phyloP scores from a whole-genome alignment of 805 yeast genomes.

The Lipomyces oligophaga region DNA sequence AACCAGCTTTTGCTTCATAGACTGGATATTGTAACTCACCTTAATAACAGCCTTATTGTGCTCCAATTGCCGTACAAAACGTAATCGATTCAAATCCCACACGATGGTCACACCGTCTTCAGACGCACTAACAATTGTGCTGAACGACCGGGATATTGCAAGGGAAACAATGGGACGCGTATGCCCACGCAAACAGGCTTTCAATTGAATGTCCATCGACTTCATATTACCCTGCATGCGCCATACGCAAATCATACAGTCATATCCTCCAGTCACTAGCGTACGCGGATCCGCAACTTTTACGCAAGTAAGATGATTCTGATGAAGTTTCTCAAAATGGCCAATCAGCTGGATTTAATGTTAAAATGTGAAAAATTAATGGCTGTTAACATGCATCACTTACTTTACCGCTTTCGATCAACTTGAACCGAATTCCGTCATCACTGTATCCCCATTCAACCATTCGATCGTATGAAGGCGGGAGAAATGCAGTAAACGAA shows the following conservation, averaged over 20 bases:
- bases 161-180: slow-evolving; percentile 46
- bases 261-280: slow-evolving; percentile 27
- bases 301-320: slow-evolving; percentile 22
- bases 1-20: background rate
- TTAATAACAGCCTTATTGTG: slow-evolving; percentile 8
- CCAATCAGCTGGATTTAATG: slow-evolving; percentile 17
- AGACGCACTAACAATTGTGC: slow-evolving; percentile 55
- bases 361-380: background rate
- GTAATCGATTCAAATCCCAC: slow-evolving; percentile 62
- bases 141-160: slow-evolving; percentile 49
- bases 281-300: slow-evolving; percentile 27
- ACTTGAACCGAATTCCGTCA: slow-evolving; percentile 29
- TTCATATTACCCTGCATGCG: slow-evolving; percentile 29
- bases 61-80: slow-evolving; percentile 44
- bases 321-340: slow-evolving; percentile 26
- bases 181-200: slow-evolving; percentile 55
- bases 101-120: slow-evolving; percentile 50
- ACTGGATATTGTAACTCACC: slow-evolving; percentile 3
- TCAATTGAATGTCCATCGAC: slow-evolving; percentile 21
- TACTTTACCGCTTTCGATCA: slow-evolving; percentile 27
- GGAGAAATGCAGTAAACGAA: slow-evolving; percentile 21
- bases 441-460: slow-evolving; percentile 30
- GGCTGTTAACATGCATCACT: background rate
- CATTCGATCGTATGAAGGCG: slow-evolving; percentile 26
- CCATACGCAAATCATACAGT: slow-evolving; percentile 41